These are phyloP conservation scores for Pinus taeda DNA, from an alignment of 75 land plant genomes.

Conservation along the genomic window DNA sequence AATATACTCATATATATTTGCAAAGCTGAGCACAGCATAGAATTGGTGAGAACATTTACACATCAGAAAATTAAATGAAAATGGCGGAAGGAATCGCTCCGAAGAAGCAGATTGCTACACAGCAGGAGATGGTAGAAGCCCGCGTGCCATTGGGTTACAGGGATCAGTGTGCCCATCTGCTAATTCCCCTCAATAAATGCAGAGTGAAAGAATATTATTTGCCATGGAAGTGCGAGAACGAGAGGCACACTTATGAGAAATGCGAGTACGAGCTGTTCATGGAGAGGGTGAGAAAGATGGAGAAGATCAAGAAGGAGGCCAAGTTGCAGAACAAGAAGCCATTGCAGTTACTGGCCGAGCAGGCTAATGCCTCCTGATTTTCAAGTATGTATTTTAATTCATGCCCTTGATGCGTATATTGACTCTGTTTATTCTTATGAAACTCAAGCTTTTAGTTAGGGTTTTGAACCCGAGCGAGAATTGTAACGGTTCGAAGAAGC, in stretches of 20 bases:
- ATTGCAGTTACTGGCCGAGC: constrained; percentile 28
- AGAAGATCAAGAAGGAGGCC: constrained; percentile 59
- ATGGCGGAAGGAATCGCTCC: constrained; percentile 42
- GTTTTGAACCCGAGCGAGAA: no score
- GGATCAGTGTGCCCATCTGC: constrained; percentile 84
- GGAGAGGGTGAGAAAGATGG: constrained; percentile 77
- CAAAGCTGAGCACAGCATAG: no score
- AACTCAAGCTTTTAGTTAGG: no score
- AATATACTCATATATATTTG: no score
- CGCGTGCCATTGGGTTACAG: constrained; percentile 62
- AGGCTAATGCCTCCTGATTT: neutral
- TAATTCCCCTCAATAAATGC: constrained; percentile 96
- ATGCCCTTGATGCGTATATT: no score
- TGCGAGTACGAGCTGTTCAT: constrained; percentile 90
- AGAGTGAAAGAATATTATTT: constrained; percentile 58
- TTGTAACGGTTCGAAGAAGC: no score
- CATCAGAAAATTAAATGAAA: neutral
- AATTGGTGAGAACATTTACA: no score
- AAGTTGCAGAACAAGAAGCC: constrained; percentile 25
- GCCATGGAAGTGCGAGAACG: constrained; percentile 92
- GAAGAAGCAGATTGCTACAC: constrained; percentile 80
- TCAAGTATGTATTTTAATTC: no score
- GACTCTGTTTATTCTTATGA: no score
- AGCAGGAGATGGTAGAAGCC: constrained; percentile 81
- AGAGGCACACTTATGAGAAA: constrained; percentile 87